These are phyloP conservation scores for Amanita pseudoporphyria DNA, from an alignment of 768 basidiomycete species.

Conservation along the genomic window DNA sequence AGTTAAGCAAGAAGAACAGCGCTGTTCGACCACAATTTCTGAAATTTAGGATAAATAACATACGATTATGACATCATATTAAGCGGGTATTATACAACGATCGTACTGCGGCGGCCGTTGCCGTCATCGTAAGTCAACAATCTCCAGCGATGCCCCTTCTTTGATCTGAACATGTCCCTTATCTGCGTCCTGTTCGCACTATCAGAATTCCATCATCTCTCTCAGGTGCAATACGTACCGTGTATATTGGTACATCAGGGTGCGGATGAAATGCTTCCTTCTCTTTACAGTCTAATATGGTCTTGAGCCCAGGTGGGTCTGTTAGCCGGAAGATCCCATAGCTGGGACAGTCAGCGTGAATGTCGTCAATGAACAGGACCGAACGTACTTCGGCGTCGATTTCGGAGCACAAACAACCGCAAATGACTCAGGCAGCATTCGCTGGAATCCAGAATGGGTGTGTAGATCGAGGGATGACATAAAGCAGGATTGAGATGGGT, in stretches of 20 bases:
- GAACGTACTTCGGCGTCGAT: slow-evolving; percentile 58
- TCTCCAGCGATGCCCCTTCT: slow-evolving; percentile 56
- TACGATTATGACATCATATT: slow-evolving; percentile 5
- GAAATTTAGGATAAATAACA: not conserved
- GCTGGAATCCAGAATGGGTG: slow-evolving; percentile 83
- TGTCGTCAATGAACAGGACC: not conserved
- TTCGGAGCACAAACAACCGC: slow-evolving; percentile 88
- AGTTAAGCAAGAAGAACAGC: not conserved
- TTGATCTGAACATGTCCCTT: slow-evolving; percentile 79
- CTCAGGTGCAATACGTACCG: slow-evolving; percentile 37
- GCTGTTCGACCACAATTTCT: not conserved
- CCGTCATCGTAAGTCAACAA: slow-evolving; percentile 64
- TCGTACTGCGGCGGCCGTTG: not conserved
- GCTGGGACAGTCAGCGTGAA: slow-evolving; percentile 24
- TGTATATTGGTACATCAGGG: slow-evolving; percentile 76
- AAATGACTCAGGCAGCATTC: slow-evolving; percentile 86
- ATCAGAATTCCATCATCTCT: not conserved
- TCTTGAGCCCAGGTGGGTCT: slow-evolving; percentile 73
- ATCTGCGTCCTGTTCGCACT: slow-evolving; percentile 56
- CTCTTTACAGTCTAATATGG: slow-evolving; percentile 55
- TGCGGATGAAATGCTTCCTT: slow-evolving; percentile 85
- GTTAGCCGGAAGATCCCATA: slow-evolving; percentile 88
- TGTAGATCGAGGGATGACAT: slow-evolving; percentile 94
- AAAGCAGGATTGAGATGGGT: slow-evolving; percentile 88
- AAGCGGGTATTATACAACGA: slow-evolving; percentile 1